Evolutionary conservation across 495 filamentous ascomycete species (phyloP), one percentile per base, ranked within the genome.

Genomic region (Hypoxylon intermedium): DNA sequence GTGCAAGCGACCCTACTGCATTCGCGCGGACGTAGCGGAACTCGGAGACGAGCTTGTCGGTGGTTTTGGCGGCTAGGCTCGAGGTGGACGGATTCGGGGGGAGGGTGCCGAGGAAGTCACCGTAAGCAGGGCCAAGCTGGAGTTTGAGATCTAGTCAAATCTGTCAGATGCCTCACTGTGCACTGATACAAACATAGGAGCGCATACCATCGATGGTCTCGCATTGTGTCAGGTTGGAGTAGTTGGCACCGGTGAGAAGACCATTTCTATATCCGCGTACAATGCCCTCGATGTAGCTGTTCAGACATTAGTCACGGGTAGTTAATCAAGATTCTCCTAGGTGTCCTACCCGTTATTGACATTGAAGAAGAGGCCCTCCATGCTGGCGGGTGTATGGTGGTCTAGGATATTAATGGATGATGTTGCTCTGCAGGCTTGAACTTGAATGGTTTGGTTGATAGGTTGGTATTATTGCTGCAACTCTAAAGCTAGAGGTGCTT

Each of bases 321-420:
- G 49, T 34, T 6, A 0, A 6, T 21, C 4, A 36, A 5, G 5
- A 51, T 6, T 24, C 6, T 3, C 12, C 9, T 9, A 26, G 11
- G 37, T 12, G 4, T 69, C 85, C 44, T 82, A 93, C 87, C 94
- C 94, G 79, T 90, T 90, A 72, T 94, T 92, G 40, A 94, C 89
- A 76, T 98, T 98, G 77, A 93, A 98, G 70, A 93, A 90, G 19
- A 97, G 86, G 49, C 93, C 93, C 80, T 98, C 93, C 93, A 98
- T 98, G 30, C 71, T 79, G 63, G 54, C 34, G 24, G 52, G 30
- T 66, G 36, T 64, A 48, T 58, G 64, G 41, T 69, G 48, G 64
- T 50, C 70, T 66, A 67, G 52, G 58, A 63, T 58, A 13, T 65
- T 54, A 55, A 56, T 38, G 44, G 52, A 45, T 64, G 52, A 57